Evolutionary conservation across 495 filamentous ascomycete species (phyloP), one percentile per base, ranked within the genome.

Genomic region (Massariosphaeria phaeospora): DNA sequence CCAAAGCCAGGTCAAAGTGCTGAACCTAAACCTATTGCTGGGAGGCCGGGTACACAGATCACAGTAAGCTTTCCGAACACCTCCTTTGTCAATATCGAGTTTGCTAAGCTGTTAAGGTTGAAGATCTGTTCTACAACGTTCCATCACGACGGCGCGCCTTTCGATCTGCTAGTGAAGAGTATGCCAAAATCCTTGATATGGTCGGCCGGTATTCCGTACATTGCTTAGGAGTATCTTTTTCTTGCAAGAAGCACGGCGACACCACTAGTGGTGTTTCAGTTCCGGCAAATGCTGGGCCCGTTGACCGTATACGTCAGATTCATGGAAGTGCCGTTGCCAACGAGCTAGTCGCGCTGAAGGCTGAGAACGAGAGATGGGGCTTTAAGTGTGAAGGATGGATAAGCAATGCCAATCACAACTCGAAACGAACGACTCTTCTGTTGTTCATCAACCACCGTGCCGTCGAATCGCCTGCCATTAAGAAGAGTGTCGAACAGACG

Each of bases 371-470:
- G 8, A 82, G 86, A 49, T 87, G 85, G 70, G 91, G 88, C 0
- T 96, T 96, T 72, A 85, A 79, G 51, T 85, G 84, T 18, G 79
- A 82, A 7, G 93, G 88, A 0, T 83, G 86, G 70, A 82, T 84
- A 11, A 96, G 88, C 25, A 99, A 95, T 65, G 91, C 94, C 18
- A 99, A 99, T 63, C 95, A 96, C 69, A 85, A 87, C 68, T 83
- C 93, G 52, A 99, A 97, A 70, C 87, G 85, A 67, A 96, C 89
- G 0, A 85, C 79, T 0, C 76, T 97, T 8, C 74, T 99, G 6
- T 76, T 99, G 3, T 99, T 99, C 70, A 97, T 99, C 68, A 99
- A 99, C 60, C 89, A 96, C 67, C 84, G 94, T 21, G 85, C 89
- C n/a, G 94, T 99, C 3, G 94, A 97, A 62, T 96, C 91, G 1